Evolutionary conservation across 1,284 basidiomycete species (phyloP), one percentile per base, ranked within the genome.

Genomic region (Porodaedalea pini): DNA sequence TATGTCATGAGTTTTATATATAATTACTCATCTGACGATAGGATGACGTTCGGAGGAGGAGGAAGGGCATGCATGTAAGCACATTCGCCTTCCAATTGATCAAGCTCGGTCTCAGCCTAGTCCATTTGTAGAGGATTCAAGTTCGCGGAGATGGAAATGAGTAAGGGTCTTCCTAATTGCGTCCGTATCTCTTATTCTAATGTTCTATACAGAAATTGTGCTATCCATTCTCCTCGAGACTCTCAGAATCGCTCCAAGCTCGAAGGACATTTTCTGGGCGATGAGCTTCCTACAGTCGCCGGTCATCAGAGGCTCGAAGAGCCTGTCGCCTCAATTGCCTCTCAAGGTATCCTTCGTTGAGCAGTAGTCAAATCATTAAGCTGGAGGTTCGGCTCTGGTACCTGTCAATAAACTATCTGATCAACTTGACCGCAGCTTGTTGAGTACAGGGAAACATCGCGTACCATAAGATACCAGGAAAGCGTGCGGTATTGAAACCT

Each of bases 41-140:
- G 70, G 64, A 73, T 74, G 72, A 73, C 73, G 1, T 73, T 73
- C 64, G 61, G 68, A 3, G 70, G 69, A 17, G 72, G 72, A 4
- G 67, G 67, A 21, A 56, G 71, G 11, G 63, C 71, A 11, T 72
- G 71, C 68, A 68, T 73, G 69, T 71, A 53, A 57, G 69, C 64
- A 27, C 36, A 37, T 37, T 37, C 8, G 5, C 2, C 1, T 13
- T 31, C 19, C n/a, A n/a, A n/a, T n/a, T n/a, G n/a, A 7, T 15
- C 7, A 49, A 3, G 3, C 11, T 1, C n/a, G 21, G 4, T 4
- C 10, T 34, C 36, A 17, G 10, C 2, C 21, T 19, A 5, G 10
- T 37, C 29, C 19, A n/a, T 31, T 51, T 25, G 15, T n/a, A 58
- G 57, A 39, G 57, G 57, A 1, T 58, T 58, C 52, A 58, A 58